Evolutionary conservation across 1,284 basidiomycete genomes (phyloP).

Genomic region (Blastosporella zonata): DNA sequence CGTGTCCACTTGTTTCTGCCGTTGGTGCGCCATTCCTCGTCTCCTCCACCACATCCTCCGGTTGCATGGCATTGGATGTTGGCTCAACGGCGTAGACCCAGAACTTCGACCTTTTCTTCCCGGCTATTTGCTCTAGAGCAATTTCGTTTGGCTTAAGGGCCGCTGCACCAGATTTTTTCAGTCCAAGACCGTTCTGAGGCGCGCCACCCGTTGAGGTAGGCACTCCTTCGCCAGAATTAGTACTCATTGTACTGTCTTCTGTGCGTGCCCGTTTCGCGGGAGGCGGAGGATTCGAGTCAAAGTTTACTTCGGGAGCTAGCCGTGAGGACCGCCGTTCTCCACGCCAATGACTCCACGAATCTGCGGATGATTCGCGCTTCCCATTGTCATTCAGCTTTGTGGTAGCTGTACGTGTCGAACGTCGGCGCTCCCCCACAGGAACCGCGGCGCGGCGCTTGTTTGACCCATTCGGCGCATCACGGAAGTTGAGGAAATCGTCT

Average conservation of each 20-base stretch:
- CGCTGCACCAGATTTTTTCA: conserved; percentile 49
- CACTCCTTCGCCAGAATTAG: conserved; percentile 43
- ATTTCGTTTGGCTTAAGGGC: conserved; percentile 65
- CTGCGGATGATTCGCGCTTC: conserved; percentile 52
- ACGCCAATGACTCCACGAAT: conserved; percentile 56
- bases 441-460: conserved; percentile 33
- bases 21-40: conserved; percentile 6
- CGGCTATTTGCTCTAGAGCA: conserved; percentile 66
- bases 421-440: conserved; percentile 43
- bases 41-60: conserved; percentile 21
- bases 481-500: conserved; percentile 42
- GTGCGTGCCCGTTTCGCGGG: conserved; percentile 66
- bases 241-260: conserved; percentile 64
- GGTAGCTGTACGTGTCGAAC: conserved; percentile 54
- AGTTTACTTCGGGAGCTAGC: conserved; percentile 50
- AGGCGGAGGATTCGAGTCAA: conserved; percentile 42
- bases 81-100: conserved; percentile 83
- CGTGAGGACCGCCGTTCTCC: conserved; percentile 73
- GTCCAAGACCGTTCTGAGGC: conserved; percentile 30
- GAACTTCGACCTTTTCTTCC: conserved; percentile 77
- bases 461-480: conserved; percentile 35
- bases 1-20: conserved; percentile 8
- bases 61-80: conserved; percentile 28
- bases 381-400: conserved; percentile 44
- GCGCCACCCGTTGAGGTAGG: conserved; percentile 27